Conservation (phyloP, 768 basidiomycete species). For the Leccinum barrowsii region DNA sequence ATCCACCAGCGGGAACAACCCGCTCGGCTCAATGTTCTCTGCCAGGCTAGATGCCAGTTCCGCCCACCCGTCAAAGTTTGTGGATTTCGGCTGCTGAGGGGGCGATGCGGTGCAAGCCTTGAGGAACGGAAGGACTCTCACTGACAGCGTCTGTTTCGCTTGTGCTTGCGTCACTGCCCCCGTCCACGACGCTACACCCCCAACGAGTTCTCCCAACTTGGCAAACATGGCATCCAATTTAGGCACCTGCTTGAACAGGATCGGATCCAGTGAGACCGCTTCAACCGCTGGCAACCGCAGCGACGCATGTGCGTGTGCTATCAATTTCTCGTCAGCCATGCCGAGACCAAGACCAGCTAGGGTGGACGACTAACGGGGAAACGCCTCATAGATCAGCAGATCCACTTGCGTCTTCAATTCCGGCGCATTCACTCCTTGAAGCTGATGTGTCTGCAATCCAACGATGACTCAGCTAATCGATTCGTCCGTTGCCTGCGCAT, state of each 20-base stretch:
- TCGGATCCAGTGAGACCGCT: slow-evolving; percentile 65
- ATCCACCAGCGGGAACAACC: slow-evolving; percentile 80
- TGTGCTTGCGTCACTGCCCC: slow-evolving; percentile 31
- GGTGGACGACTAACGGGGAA: slow-evolving; percentile 61
- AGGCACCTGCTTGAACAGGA: slow-evolving; percentile 72
- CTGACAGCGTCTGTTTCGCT: slow-evolving; percentile 48
- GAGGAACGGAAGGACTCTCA: slow-evolving; percentile 58
- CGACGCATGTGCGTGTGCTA: slow-evolving; percentile 74
- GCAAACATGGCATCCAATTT: slow-evolving; percentile 56
- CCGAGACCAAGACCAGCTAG: neutral
- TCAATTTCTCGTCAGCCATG: neutral
- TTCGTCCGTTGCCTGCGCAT: slow-evolving; percentile 2
- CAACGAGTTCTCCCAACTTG: slow-evolving; percentile 65
- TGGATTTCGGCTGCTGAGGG: slow-evolving; percentile 29
- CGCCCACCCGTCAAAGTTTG: slow-evolving; percentile 47
- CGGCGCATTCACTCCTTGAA: slow-evolving; percentile 66
- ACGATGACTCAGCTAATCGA: neutral
- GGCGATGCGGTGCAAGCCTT: slow-evolving; percentile 43
- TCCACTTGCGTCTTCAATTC: slow-evolving; percentile 75
- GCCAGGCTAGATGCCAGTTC: slow-evolving; percentile 43
- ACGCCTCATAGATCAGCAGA: slow-evolving; percentile 69
- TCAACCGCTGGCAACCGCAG: slow-evolving; percentile 58
- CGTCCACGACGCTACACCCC: slow-evolving; percentile 38
- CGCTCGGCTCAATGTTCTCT: slow-evolving; percentile 43
- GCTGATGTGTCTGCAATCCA: slow-evolving; percentile 51